phyloP scores from a whole-genome alignment of 2,329 filamentous ascomycete species.

The Nemania sp. region DNA sequence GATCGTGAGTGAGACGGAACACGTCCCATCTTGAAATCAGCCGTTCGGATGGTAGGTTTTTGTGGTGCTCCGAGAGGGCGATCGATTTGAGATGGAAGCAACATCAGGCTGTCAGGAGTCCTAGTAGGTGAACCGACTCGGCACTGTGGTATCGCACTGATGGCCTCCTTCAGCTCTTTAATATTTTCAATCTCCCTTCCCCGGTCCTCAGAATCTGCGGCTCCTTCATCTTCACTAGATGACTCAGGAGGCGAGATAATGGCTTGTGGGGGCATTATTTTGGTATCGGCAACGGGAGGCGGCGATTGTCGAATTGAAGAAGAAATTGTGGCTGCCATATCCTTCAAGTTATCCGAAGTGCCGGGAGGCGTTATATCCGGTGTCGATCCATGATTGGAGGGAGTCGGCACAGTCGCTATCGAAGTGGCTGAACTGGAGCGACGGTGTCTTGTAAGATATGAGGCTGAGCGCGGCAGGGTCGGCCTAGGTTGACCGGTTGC shows the following conservation, averaged over 20 bases:
- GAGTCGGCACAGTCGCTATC: slow-evolving; percentile 23
- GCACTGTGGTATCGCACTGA: slow-evolving; percentile 75
- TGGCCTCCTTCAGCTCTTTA: slow-evolving; percentile 78
- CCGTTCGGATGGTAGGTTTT: slow-evolving; percentile 53
- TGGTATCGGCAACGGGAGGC: slow-evolving; percentile 72
- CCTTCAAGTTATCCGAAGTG: slow-evolving; percentile 54
- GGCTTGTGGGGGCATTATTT: slow-evolving; percentile 77
- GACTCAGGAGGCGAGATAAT: slow-evolving; percentile 93
- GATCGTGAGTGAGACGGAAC: slow-evolving; percentile 56
- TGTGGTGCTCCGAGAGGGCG: slow-evolving; percentile 41
- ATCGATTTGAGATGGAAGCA: slow-evolving; percentile 43
- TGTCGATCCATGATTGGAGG: slow-evolving; percentile 36
- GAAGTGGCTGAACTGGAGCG: slow-evolving; percentile 56
- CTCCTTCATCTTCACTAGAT: slow-evolving; percentile 79
- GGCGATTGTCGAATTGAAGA: slow-evolving; percentile 77
- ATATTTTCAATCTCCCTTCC: slow-evolving; percentile 56
- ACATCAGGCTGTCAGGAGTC: slow-evolving; percentile 42
- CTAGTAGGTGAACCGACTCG: slow-evolving; percentile 59
- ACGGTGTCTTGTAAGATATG: slow-evolving; percentile 66
- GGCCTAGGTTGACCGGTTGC: slow-evolving; percentile 50
- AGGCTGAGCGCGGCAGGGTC: slow-evolving; percentile 64
- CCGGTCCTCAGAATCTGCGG: slow-evolving; percentile 43
- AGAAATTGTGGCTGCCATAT: slow-evolving; percentile 46
- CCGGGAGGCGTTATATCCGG: slow-evolving; percentile 52
- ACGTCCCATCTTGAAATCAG: slow-evolving; percentile 48